These are phyloP conservation scores for Geoglossum cookeanum DNA, from an alignment of 2,329 filamentous ascomycete species.

Conservation along the genomic window DNA sequence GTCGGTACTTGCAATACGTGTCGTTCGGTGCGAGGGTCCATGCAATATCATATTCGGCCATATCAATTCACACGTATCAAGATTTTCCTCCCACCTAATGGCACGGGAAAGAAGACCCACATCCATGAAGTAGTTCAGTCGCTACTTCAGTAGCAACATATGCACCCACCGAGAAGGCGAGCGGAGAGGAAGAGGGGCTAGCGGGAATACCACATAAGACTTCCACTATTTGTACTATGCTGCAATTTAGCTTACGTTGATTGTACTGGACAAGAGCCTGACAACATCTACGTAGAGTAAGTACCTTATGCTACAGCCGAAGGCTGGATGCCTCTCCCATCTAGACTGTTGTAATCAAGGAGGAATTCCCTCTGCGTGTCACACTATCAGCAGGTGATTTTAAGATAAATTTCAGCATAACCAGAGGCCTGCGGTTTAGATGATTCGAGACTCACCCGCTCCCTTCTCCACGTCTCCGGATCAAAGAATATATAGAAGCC, in stretches of 20 bases:
- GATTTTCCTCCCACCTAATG: not conserved
- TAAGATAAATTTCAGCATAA: not conserved
- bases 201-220: not conserved
- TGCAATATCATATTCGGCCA: not conserved
- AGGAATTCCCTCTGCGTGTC: constrained; percentile 26
- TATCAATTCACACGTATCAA: not conserved
- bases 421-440: not conserved
- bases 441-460: constrained; percentile 21
- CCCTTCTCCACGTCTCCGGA: constrained; percentile 29
- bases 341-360: constrained; percentile 29
- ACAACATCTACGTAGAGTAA: not conserved
- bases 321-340: constrained; percentile 10
- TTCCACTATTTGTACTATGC: not conserved
- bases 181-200: not conserved
- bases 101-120: not conserved
- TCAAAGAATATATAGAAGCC: constrained; percentile 30
- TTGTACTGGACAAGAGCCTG: not conserved
- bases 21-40: too few species aligned
- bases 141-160: not conserved
- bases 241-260: not conserved
- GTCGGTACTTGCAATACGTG: not conserved
- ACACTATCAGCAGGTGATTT: constrained; percentile 8
- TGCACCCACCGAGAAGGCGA: not conserved
- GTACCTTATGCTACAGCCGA: not conserved
- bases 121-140: not conserved